Conservation (phyloP, 148 eudicot genomes). For the Hydrangea macrophylla region DNA sequence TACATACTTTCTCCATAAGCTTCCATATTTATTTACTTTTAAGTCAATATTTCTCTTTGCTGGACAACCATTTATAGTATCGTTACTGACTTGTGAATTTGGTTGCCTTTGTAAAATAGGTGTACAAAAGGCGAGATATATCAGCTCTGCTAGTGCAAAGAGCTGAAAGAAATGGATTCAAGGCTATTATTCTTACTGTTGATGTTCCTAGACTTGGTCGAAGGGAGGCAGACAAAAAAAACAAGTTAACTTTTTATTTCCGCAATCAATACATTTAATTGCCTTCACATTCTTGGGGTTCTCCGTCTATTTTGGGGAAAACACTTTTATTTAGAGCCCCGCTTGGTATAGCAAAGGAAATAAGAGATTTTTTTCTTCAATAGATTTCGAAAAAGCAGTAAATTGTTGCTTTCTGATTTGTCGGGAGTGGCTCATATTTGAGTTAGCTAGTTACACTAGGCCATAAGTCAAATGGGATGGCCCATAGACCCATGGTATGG, state of each 20-base stretch:
- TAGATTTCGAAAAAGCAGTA: too few relatives aligned
- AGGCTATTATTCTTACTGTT: slow-evolving; percentile 73
- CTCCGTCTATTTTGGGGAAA: not conserved
- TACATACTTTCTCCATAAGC: not conserved
- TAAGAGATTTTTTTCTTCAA: too few relatives aligned
- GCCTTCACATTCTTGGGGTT: not conserved
- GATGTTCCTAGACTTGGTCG: slow-evolving; percentile 82
- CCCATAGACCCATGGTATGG: too few relatives aligned
- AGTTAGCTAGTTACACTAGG: too few relatives aligned
- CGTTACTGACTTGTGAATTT: not conserved
- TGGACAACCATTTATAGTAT: not conserved
- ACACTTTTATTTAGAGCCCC: not conserved
- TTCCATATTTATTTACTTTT: not conserved
- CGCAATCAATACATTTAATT: not conserved
- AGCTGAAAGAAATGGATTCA: slow-evolving; percentile 78
- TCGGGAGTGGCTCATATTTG: too few relatives aligned
- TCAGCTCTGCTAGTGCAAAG: slow-evolving; percentile 53
- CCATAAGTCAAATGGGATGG: too few relatives aligned
- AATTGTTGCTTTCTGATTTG: too few relatives aligned
- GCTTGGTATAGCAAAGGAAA: too few relatives aligned
- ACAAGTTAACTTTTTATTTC: slow-evolving; percentile 41
- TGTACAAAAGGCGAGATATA: slow-evolving; percentile 53
- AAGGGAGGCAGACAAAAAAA: slow-evolving; percentile 77
- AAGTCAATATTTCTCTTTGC: not conserved
- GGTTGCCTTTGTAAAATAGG: slow-evolving; percentile 33